Evolutionary conservation across 768 basidiomycete species (phyloP).

Genomic region (Kwoniella bestiolae): DNA sequence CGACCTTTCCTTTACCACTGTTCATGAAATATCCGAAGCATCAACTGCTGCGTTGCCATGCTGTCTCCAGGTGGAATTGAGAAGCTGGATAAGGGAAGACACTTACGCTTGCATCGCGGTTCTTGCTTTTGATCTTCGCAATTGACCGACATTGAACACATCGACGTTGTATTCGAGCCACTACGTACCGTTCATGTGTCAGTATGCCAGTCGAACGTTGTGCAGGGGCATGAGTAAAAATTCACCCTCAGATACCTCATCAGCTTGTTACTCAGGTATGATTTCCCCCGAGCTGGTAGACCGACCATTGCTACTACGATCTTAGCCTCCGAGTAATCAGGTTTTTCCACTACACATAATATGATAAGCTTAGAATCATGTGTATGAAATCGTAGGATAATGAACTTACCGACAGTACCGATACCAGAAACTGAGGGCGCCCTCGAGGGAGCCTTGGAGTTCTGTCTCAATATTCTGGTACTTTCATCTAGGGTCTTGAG

Average conservation of each 20-base stretch:
- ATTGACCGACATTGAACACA: constrained; percentile 98
- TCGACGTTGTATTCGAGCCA: constrained; percentile 99
- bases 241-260: constrained; percentile 91
- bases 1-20: constrained; percentile 82
- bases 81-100: background rate
- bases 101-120: constrained; percentile 36
- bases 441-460: constrained; percentile 39
- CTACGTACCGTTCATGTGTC: constrained; percentile 59
- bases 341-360: constrained; percentile 74
- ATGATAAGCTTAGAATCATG: background rate
- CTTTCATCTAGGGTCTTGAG: constrained; percentile 52
- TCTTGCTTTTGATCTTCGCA: constrained; percentile 78
- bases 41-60: too few species aligned
- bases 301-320: constrained; percentile 99
- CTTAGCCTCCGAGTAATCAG: constrained; percentile 98
- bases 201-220: too few species aligned
- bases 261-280: constrained; percentile 96
- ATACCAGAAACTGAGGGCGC: constrained; percentile 56
- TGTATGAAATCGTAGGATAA: background rate
- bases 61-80: too few species aligned
- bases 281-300: constrained; percentile 96
- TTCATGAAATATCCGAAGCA: too few species aligned
- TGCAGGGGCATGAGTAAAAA: too few species aligned
- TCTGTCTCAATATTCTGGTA: constrained; percentile 51
- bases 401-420: constrained; percentile 48